Conservation (phyloP, 1,139 yeast species). For the Magnusiomyces clavatus region DNA sequence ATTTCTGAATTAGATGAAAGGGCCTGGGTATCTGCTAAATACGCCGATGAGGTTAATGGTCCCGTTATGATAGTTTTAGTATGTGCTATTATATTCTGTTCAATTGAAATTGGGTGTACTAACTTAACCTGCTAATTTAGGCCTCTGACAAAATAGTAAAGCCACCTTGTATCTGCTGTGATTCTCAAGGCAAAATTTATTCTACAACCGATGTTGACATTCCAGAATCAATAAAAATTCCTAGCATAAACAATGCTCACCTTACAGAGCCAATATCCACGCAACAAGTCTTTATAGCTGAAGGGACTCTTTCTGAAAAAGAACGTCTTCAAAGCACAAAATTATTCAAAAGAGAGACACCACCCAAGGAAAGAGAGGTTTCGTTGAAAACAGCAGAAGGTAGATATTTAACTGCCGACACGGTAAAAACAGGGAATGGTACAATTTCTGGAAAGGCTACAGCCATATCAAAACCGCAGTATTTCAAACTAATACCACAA, state of each 20-base stretch:
- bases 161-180: conserved; percentile 23
- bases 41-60: conserved; percentile 32
- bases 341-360: conserved; percentile 8
- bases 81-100: conserved; percentile 10
- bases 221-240: background rate
- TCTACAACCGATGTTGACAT: conserved; percentile 22
- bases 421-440: conserved; percentile 15
- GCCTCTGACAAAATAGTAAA: background rate
- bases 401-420: conserved; percentile 28
- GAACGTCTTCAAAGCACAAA: conserved; percentile 6
- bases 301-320: conserved; percentile 14
- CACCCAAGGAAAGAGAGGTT: conserved; percentile 14
- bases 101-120: background rate
- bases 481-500: conserved; percentile 1
- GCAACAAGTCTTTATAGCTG: conserved; percentile 35
- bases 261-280: conserved; percentile 33
- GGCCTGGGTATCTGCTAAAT: conserved; percentile 36
- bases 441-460: conserved; percentile 28
- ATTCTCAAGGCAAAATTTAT: conserved; percentile 19
- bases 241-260: too few relatives aligned
- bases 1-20: conserved; percentile 15
- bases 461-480: conserved; percentile 26
- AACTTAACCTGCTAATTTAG: too few relatives aligned
- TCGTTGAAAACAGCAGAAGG: conserved; percentile 33
- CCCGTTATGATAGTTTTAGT: conserved; percentile 29